Conservation (phyloP, 768 basidiomycete species). For the Hypsizygus marmoreus region DNA sequence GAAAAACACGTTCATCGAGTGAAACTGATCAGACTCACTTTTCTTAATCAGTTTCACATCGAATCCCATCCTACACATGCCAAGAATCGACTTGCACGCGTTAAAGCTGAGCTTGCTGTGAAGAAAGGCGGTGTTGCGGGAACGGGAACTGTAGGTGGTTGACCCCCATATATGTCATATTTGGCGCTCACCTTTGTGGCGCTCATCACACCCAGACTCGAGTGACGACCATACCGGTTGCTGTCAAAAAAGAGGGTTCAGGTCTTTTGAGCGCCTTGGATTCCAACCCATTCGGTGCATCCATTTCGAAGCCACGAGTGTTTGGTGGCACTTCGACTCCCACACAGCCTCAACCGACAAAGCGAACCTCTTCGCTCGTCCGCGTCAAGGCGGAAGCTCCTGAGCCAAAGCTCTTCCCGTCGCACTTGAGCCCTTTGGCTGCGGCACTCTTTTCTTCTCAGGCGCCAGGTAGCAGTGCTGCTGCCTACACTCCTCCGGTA, state of each 20-base stretch:
- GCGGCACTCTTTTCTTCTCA: background rate
- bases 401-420: background rate
- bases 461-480: background rate
- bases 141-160: background rate
- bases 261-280: slow-evolving; percentile 8
- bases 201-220: background rate
- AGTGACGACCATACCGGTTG: background rate
- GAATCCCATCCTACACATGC: slow-evolving; percentile 28
- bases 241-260: slow-evolving; percentile 7
- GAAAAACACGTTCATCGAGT: no score
- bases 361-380: slow-evolving; percentile 8
- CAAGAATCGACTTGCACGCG: slow-evolving; percentile 22
- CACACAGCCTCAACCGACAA: background rate
- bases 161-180: background rate
- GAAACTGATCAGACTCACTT: no score
- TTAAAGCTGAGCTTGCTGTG: slow-evolving; percentile 17
- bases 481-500: background rate
- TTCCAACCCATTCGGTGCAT: slow-evolving; percentile 5
- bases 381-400: slow-evolving; percentile 10
- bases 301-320: background rate
- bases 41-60: slow-evolving; percentile 29
- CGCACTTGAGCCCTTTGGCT: background rate
- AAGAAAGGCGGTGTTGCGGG: slow-evolving; percentile 4
- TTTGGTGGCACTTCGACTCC: slow-evolving; percentile 2
- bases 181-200: slow-evolving; percentile 6